Evolutionary conservation across 768 basidiomycete species (phyloP).

Genomic region (Rhodotorula babjevae): DNA sequence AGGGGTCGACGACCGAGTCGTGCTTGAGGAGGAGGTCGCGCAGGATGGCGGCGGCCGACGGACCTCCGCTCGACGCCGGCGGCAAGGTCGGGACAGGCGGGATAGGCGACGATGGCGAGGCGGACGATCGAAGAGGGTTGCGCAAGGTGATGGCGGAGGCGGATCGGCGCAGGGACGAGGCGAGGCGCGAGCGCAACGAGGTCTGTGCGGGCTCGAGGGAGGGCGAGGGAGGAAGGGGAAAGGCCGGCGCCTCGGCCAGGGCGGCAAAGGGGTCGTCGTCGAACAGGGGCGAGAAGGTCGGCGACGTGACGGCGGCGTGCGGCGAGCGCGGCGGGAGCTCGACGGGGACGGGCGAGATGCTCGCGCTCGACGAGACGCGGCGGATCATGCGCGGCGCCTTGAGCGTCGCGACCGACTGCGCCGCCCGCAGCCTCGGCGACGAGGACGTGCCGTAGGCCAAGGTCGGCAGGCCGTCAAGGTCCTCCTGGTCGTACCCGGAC

Average conservation of each 20-base stretch:
- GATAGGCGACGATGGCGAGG: neutral
- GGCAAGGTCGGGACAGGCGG: neutral
- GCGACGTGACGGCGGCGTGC: neutral
- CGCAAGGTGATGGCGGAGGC: neutral
- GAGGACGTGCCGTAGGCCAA: neutral
- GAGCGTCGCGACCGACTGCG: slow-evolving; percentile 1
- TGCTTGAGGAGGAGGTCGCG: slow-evolving; percentile 10
- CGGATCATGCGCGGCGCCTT: neutral
- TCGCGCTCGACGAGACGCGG: neutral
- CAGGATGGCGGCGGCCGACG: neutral
- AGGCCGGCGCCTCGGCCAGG: neutral
- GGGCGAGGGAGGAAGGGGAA: neutral
- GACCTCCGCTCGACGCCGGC: neutral
- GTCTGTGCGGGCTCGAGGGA: neutral
- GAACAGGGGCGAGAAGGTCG: neutral
- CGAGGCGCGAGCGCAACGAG: slow-evolving; percentile 2
- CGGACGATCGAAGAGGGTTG: neutral
- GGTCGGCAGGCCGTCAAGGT: neutral
- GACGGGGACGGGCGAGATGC: neutral
- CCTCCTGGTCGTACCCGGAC: neutral
- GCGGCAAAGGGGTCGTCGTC: neutral
- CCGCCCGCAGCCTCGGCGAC: neutral
- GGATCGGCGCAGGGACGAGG: neutral
- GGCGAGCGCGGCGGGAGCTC: slow-evolving; percentile 2
- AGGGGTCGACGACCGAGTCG: neutral